Evolutionary conservation across 805 yeast genomes (phyloP).

Genomic region (Pichia membranifaciens): DNA sequence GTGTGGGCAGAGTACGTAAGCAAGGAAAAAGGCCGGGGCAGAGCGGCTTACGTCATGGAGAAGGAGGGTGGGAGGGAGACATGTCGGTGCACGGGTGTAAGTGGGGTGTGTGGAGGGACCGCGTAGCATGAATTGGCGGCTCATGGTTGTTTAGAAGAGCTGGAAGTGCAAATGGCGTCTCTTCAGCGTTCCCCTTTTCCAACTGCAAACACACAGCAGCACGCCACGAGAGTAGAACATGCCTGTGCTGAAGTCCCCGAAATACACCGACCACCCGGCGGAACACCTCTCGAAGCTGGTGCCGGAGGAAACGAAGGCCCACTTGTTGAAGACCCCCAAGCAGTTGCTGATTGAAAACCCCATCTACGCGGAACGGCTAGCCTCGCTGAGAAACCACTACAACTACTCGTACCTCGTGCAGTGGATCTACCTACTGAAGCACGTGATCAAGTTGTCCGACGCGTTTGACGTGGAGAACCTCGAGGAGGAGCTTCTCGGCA

Average conservation of each 20-base stretch:
- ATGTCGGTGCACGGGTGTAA: no score
- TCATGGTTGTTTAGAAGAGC: no score
- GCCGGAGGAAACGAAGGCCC: conserved; percentile 32
- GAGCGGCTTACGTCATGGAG: no score
- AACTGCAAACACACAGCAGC: no score
- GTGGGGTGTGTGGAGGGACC: no score
- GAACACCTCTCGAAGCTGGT: conserved; percentile 25
- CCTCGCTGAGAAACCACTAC: conserved; percentile 32
- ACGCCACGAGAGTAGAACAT: no score
- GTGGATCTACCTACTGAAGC: conserved; percentile 53
- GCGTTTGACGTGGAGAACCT: conserved; percentile 52
- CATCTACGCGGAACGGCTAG: conserved; percentile 25
- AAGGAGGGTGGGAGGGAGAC: no score
- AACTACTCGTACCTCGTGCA: conserved; percentile 39
- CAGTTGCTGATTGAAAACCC: conserved; percentile 35
- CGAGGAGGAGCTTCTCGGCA: conserved; percentile 54
- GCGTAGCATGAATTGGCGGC: no score
- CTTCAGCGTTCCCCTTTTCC: no score
- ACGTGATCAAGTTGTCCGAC: conserved; percentile 46
- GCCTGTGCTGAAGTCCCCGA: conserved; percentile 8
- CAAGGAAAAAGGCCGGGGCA: no score
- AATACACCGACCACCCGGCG: conserved; percentile 27
- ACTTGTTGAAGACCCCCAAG: conserved; percentile 36
- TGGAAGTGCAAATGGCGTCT: no score
- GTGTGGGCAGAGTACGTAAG: no score